Percentiles rank a stretch among this genome's conserved stretches.
Evolutionary conservation across 2,329 filamentous ascomycete genomes (phyloP).

Genomic region (Fusarium falciforme): DNA sequence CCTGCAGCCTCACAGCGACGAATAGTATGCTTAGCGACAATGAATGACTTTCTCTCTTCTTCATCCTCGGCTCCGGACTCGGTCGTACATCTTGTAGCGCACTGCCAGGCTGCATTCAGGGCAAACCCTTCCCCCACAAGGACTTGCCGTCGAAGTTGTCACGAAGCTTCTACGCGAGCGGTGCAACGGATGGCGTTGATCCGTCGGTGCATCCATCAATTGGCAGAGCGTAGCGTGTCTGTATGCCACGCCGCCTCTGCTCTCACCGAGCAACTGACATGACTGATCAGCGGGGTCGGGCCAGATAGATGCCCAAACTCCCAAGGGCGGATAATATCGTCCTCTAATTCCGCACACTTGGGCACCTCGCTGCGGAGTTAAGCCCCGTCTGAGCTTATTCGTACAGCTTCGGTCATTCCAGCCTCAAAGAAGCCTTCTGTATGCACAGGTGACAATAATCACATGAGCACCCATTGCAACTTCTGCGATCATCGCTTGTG

Average conservation of each 20-base stretch:
- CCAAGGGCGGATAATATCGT: constrained; percentile 4
- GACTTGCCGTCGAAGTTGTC: constrained; percentile 4
- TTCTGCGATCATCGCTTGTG: constrained; percentile 15
- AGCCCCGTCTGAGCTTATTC: constrained; percentile 1
- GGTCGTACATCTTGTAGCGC: background rate
- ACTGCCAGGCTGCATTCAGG: constrained; percentile 3
- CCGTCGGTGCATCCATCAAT: constrained; percentile 8
- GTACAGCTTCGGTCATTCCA: background rate
- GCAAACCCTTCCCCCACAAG: constrained; percentile 15
- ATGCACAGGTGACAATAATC: constrained; percentile 17
- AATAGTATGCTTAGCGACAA: constrained; percentile 19
- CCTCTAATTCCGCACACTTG: background rate
- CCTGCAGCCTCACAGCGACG: constrained; percentile 10
- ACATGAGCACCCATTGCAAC: constrained; percentile 23
- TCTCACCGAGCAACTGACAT: constrained; percentile 1
- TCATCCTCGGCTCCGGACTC: background rate
- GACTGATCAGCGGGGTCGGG: constrained; percentile 26
- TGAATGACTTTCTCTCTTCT: constrained; percentile 17
- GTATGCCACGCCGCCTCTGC: constrained; percentile 13
- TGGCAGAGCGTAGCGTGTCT: constrained; percentile 15
- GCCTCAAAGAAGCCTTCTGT: background rate
- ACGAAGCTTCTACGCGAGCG: constrained; percentile 9
- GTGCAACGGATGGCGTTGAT: background rate
- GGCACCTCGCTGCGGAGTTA: constrained; percentile 8
- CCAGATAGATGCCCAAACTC: constrained; percentile 26